Evolutionary conservation across 768 basidiomycete species (phyloP), one percentile per base, ranked within the genome.

Genomic region (Rhizopogon salebrosus): DNA sequence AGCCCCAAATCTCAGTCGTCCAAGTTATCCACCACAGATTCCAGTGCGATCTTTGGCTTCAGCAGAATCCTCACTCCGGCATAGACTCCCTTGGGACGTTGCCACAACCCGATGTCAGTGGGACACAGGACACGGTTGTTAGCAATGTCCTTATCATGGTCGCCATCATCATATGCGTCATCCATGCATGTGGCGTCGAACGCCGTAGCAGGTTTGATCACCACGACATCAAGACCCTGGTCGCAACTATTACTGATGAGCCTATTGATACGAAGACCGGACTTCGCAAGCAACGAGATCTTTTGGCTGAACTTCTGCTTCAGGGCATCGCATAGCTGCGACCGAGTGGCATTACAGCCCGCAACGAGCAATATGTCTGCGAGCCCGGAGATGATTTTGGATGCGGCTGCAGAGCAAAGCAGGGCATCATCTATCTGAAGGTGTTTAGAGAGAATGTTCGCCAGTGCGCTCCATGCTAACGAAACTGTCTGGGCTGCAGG

Each of bases 231-330:
- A 4, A 69, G 60, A 1, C 66, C 69, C 0, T 63, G 70, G 1
- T 65, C 70, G 16, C 62, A 58, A 11, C 69, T 67, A 37, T 65
- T 64, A 8, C 63, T 56, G 2, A 69, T 50, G 26, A 69, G 64
- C 57, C 67, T 67, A 51, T 82, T 82, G 52, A 85, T 64, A 7
- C 70, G 70, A 52, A 78, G 68, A 2, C 82, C 78, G 5, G 72
- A 62, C 20, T 72, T 70, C 34, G 77, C 72, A 34, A 84, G 68
- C 11, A 68, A 60, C 14, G 61, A 59, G 23, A 84, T 67, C 13
- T 73, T 72, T 0, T 71, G 73, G 1, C 68, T 65, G 57, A 83
- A 84, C 24, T 70, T 72, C 4, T 67, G 60, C 7, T 67, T 64
- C 45, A 83, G 65, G 6, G 69, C 66, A 3, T 73, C 69, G 18